phyloP scores from a whole-genome alignment of 2,329 filamentous ascomycete species.

The Stagonosporopsis chrysanthemi region DNA sequence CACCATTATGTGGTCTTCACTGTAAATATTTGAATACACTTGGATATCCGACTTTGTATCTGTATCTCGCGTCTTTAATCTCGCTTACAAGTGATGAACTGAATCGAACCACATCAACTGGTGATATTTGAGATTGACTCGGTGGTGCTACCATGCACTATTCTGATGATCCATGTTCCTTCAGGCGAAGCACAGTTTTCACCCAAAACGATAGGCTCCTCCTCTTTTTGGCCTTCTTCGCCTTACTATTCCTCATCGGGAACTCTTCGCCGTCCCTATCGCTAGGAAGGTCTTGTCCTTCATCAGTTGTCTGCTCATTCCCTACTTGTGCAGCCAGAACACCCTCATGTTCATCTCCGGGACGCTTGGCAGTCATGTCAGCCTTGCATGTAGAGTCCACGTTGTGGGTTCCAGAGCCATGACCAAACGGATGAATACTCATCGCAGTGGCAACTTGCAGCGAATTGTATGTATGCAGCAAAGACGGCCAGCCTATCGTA shows the following conservation, averaged over 20 bases:
- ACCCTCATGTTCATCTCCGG: background rate
- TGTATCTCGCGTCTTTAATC: too few relatives aligned
- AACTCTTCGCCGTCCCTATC: background rate
- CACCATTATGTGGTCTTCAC: slow-evolving; percentile 2
- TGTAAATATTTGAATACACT: slow-evolving; percentile 5
- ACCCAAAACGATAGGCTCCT: background rate
- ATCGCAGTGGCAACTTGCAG: background rate
- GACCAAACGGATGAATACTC: background rate
- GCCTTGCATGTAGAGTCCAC: too few relatives aligned
- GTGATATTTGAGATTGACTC: too few relatives aligned
- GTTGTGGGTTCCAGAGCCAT: too few relatives aligned
- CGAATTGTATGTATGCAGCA: background rate
- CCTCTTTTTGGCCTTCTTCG: background rate
- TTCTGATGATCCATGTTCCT: background rate
- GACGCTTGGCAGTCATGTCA: too few relatives aligned
- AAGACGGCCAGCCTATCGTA: background rate
- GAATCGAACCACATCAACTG: too few relatives aligned
- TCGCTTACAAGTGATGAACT: too few relatives aligned
- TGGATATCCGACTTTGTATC: background rate
- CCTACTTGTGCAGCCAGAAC: background rate
- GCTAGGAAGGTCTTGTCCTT: background rate
- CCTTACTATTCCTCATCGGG: background rate
- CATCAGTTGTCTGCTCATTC: background rate
- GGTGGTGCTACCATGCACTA: background rate
- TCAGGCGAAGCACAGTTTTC: background rate